Evolutionary conservation across 805 yeast genomes (phyloP).

Genomic region (Wickerhamiella kazuoi): DNA sequence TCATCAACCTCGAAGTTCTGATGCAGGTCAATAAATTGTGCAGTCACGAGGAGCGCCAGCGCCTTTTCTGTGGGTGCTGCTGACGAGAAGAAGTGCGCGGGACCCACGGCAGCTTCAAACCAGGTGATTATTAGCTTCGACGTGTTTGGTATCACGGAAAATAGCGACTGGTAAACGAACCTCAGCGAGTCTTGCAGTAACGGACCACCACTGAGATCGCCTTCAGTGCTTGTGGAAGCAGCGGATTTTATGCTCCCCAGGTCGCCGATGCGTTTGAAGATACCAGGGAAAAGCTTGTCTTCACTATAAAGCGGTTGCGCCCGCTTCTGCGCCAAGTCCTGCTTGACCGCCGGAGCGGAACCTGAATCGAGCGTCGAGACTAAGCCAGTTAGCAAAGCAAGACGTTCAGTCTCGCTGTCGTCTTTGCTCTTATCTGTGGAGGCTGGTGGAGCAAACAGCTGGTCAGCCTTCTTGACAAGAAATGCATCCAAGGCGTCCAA

Average conservation of each 20-base stretch:
- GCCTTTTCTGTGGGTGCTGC: slow-evolving; percentile 1
- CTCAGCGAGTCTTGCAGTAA: slow-evolving; percentile 7
- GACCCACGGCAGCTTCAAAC: slow-evolving; percentile 5
- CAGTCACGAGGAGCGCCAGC: slow-evolving; percentile 9
- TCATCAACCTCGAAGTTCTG: slow-evolving; percentile 12
- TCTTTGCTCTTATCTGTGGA: not conserved
- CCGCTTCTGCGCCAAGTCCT: not conserved
- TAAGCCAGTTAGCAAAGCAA: not conserved
- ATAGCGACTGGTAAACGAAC: slow-evolving; percentile 11
- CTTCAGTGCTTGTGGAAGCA: slow-evolving; percentile 1
- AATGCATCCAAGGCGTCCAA: slow-evolving; percentile 10
- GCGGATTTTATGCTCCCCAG: not conserved
- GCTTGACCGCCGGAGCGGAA: not conserved
- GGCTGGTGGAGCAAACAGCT: slow-evolving; percentile 1
- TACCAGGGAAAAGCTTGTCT: slow-evolving; percentile 8
- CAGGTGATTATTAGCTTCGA: slow-evolving; percentile 10
- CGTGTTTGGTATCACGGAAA: slow-evolving; percentile 12
- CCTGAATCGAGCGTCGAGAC: not conserved
- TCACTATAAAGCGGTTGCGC: slow-evolving; percentile 7
- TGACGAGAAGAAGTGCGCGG: not conserved
- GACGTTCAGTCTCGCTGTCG: not conserved
- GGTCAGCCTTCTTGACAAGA: slow-evolving; percentile 5
- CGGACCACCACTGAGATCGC: not conserved
- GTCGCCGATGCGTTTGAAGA: slow-evolving; percentile 6
- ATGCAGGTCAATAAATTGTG: slow-evolving; percentile 17